These are phyloP conservation scores for Scenedesmus sp. DNA, from an alignment of 163 green algal species.

Conservation along the genomic window DNA sequence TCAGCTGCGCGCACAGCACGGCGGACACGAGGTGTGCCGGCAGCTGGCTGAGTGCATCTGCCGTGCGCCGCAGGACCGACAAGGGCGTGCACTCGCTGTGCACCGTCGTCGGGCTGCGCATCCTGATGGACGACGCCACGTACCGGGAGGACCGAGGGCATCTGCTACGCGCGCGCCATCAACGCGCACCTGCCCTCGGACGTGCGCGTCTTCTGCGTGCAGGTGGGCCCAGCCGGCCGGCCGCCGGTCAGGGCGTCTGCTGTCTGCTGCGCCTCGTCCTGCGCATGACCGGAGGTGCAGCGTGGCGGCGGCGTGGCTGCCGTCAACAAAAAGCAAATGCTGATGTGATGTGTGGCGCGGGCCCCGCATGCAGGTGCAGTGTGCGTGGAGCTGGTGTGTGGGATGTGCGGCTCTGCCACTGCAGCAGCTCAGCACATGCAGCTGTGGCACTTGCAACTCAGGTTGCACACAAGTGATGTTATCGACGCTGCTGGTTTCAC, in stretches of 20 bases:
- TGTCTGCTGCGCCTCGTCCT: too few relatives aligned
- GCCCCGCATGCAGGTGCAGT: not conserved
- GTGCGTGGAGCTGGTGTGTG: not conserved
- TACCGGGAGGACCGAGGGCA: conserved; percentile 81
- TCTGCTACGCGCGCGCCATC: conserved; percentile 63
- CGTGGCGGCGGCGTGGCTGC: too few relatives aligned
- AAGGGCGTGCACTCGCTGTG: conserved; percentile 90
- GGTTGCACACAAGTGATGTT: not conserved
- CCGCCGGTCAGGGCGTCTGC: not conserved
- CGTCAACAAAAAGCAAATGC: too few relatives aligned
- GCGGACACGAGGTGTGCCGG: not conserved
- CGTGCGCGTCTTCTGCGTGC: conserved; percentile 81
- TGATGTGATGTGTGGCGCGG: too few relatives aligned
- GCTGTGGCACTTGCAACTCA: not conserved
- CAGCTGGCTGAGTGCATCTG: conserved; percentile 66
- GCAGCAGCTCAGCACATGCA: not conserved
- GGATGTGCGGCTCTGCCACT: too few relatives aligned
- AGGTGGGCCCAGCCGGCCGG: conserved; percentile 53
- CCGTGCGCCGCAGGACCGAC: conserved; percentile 77
- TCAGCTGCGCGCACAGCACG: too few relatives aligned
- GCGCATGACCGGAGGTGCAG: too few relatives aligned
- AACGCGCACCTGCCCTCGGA: conserved; percentile 80
- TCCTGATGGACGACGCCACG: conserved; percentile 67
- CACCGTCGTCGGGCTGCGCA: conserved; percentile 78
- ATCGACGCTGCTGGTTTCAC: not conserved